Base-by-base conservation (phyloP, 441 rosid genomes). In the Gossypium gossypioides region DNA sequence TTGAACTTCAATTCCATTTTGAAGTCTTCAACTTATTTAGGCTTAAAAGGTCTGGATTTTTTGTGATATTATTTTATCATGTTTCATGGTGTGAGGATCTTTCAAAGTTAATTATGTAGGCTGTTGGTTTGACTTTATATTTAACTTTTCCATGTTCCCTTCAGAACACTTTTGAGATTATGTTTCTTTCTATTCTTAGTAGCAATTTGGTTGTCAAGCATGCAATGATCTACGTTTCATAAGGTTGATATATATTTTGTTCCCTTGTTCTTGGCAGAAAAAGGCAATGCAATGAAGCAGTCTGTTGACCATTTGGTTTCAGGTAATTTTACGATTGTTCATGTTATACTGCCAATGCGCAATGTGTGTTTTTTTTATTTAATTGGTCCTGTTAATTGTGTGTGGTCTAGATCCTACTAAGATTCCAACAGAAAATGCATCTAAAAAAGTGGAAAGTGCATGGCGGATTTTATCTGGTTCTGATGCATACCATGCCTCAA, bases 401-500 rank as follows among this genome's bases (percentile, higher is more conserved):
- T 79, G 59, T 51, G 72, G 58, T 69, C 21, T 76, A 88, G 96
- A 78, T 76, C 73, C 76, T 73, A 78, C 82, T 27, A 76, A 69
- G 72, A 76, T 76, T 68, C 80, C 80, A 10, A 73, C 62, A n/a
- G 59, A 62, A 74, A 78, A 75, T 74, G 77, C 75, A 37, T 81
- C 76, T 12, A 82, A 82, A 68, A 78, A 81, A 65, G 74, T 72
- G 15, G 77, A 75, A 62, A 79, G 72, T 70, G 81, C 82, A 10
- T 83, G 89, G 89, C 89, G 89, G 61, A 80, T 81, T 21, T 78
- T 58, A 66, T 77, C 85, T 74, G 86, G 85, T 65, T 71, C 90
- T 63, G 82, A 84, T 51, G 66, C 77, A 44, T 80, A 73, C 68
- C 86, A 76, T 76, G 83, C 85, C 64, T 79, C 96, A 8, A 83